Conservation (phyloP, 805 yeast species). For the Cephaloascus fragrans region DNA sequence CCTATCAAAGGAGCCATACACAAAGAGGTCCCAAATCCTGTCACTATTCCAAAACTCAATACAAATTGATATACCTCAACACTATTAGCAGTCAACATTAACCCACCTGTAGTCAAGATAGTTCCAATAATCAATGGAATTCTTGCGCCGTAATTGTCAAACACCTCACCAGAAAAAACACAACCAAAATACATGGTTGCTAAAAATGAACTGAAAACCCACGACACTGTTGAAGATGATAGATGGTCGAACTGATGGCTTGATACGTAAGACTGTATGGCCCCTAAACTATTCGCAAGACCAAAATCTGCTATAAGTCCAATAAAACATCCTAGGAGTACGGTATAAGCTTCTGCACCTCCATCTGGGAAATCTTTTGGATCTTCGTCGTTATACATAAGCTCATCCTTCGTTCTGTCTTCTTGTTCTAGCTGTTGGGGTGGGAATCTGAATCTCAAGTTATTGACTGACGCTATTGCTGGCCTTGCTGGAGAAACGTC, state of each 20-base stretch:
- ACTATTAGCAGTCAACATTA: conserved; percentile 35
- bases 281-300: conserved; percentile 12
- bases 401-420: no score
- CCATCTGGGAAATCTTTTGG: conserved; percentile 14
- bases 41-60: conserved; percentile 36
- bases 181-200: conserved; percentile 11
- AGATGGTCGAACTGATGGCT: conserved; percentile 6
- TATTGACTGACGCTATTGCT: no score
- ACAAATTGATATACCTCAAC: conserved; percentile 38
- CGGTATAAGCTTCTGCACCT: conserved; percentile 12
- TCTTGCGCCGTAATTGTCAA: conserved; percentile 35
- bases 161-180: conserved; percentile 34
- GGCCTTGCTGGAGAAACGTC: no score
- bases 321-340: conserved; percentile 12
- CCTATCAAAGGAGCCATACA: conserved; percentile 34
- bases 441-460: no score
- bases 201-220: conserved; percentile 12
- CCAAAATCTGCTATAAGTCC: conserved; percentile 14
- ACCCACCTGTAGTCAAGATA: conserved; percentile 22
- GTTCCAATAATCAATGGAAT: conserved; percentile 27
- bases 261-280: conserved; percentile 11
- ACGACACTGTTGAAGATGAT: conserved; percentile 3
- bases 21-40: conserved; percentile 33
- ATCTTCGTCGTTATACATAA: conserved; percentile 11
- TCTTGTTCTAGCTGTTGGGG: no score